These are phyloP conservation scores for Carex kokanica DNA, from an alignment of 176 grass and related monocot species.

Conservation along the genomic window DNA sequence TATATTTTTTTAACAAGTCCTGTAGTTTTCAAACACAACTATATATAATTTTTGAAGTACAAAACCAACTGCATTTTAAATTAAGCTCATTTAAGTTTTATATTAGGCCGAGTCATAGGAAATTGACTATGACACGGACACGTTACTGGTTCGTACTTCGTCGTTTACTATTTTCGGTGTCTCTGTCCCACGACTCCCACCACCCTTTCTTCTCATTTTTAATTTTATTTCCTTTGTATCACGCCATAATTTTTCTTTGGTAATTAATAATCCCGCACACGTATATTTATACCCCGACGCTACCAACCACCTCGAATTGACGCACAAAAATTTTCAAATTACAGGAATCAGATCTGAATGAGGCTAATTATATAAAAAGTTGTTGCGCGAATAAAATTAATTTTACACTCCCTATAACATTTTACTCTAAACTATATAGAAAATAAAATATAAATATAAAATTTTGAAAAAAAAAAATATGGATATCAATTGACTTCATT, in stretches of 20 bases:
- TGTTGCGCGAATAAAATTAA: no score
- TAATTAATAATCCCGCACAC: background rate
- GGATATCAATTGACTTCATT: no score
- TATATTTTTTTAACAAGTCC: background rate
- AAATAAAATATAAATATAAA: no score
- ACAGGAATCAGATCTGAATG: no score
- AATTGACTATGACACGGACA: background rate
- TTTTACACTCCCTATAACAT: no score
- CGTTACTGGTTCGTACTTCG: background rate
- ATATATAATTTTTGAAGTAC: background rate
- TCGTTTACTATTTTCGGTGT: background rate
- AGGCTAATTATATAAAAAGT: no score
- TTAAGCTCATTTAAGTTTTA: background rate
- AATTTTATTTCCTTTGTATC: background rate
- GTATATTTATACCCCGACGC: background rate
- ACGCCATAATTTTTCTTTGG: background rate
- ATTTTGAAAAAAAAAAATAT: no score
- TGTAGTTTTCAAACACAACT: background rate
- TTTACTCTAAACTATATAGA: no score
- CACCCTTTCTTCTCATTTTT: background rate
- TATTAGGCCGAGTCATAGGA: background rate
- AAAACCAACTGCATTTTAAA: background rate
- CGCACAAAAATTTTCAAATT: background rate
- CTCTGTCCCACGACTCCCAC: background rate
- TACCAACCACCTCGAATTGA: constrained; percentile 5